Base-by-base conservation (phyloP, 257 asterid species). In the Rubia yunnanensis region DNA sequence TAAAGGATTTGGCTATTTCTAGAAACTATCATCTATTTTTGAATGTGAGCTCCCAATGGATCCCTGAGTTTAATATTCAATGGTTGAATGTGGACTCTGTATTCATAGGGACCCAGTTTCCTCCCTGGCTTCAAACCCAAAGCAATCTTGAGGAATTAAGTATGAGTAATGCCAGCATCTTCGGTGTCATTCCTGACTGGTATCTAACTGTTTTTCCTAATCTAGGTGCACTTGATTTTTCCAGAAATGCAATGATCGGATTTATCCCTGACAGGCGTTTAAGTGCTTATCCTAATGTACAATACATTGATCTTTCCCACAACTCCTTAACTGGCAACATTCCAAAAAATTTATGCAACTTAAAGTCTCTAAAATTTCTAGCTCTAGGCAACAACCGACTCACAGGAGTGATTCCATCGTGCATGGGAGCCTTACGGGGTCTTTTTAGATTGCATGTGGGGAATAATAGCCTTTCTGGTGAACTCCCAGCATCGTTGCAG, bases 31-130 rank as follows among this genome's bases (percentile, higher is more conserved):
- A 9, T 20, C 66, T 58, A 10, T 39, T 14, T 31, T 58, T 64
- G 3, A 57, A 32, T 9, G 50, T 57, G 23, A 65, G 62, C 66
- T 56, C 60, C 9, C 66, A 57, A 8, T 71, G 76, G 76, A 22
- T 64, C 20, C 76, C 76, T 55, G 60, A 71, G 8, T 71, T 65
- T 57, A 62, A 71, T 13, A 66, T 72, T 24, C 5, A 10, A 10
- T 7, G 10, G 60, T 72, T 44, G 14, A 5, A 24, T n/a, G 23
- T 66, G 20, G 72, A 41, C 15, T 60, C 66, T 55, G 58, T 66
- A 8, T 20, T 1, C 7, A 53, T 65, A 9, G 77, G 77, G 24
- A 55, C 77, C 3, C 41, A 8, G 5, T 66, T 72, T 35, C 72
- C 77, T 30, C 24, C 54, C 5, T 50, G 56, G 56, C 28, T 50